phyloP scores from a whole-genome alignment of 495 filamentous ascomycete genomes.

The Podospora pseudocomata region DNA sequence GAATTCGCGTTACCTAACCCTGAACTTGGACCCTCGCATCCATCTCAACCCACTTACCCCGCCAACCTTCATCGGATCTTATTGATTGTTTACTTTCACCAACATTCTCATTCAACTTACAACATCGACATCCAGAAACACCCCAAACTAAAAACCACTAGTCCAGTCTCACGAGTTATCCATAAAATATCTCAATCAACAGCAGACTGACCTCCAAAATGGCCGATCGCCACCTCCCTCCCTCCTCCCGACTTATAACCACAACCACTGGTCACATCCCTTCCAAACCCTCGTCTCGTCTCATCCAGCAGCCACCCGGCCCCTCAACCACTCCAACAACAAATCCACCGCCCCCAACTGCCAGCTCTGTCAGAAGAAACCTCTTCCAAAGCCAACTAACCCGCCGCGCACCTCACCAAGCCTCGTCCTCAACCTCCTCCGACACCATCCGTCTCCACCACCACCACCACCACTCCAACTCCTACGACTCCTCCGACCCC shows the following conservation, averaged over 20 bases:
- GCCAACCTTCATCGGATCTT: conserved; percentile 8
- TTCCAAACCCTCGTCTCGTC: conserved; percentile 2
- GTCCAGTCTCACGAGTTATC: background rate
- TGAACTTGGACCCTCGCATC: conserved; percentile 8
- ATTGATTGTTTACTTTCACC: conserved; percentile 6
- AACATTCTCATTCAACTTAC: background rate
- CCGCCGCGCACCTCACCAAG: conserved; percentile 49
- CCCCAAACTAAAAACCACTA: background rate
- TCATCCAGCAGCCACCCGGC: conserved; percentile 11
- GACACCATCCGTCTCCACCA: conserved; percentile 32
- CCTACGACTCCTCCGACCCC: conserved; percentile 16
- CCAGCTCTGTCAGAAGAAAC: conserved; percentile 58
- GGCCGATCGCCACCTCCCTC: conserved; percentile 17
- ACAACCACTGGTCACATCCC: background rate
- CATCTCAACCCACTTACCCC: conserved; percentile 6
- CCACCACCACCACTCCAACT: conserved; percentile 33
- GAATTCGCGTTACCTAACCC: conserved; percentile 17
- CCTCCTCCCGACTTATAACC: conserved; percentile 10
- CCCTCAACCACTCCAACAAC: conserved; percentile 13
- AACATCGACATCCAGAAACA: background rate
- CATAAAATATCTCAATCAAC: background rate
- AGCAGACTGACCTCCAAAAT: conserved; percentile 2
- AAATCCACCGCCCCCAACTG: conserved; percentile 2
- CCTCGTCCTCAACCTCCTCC: conserved; percentile 39
- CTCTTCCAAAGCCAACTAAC: conserved; percentile 70